Evolutionary conservation across 805 yeast genomes (phyloP).

Genomic region (Yamadazyma scolyti): DNA sequence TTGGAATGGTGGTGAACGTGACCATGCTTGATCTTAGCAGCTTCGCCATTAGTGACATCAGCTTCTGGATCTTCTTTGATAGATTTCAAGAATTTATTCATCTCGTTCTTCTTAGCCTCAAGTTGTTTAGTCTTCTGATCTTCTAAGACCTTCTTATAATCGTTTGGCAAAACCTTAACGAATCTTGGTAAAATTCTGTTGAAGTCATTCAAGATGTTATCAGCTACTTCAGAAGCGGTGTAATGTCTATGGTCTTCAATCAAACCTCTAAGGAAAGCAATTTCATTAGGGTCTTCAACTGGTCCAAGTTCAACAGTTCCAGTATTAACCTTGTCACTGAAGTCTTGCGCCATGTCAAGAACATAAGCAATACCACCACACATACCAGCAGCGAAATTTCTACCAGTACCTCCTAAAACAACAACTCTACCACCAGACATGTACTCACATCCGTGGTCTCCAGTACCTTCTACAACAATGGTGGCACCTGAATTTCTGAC

Average conservation of each 20-base stretch:
- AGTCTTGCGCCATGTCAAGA: slow-evolving; percentile 91
- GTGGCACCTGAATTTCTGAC: slow-evolving; percentile 98
- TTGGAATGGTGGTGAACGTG: slow-evolving; percentile 35
- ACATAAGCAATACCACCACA: slow-evolving; percentile 99
- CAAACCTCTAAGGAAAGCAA: slow-evolving; percentile 88
- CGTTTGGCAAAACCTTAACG: slow-evolving; percentile 89
- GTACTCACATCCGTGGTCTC: slow-evolving; percentile 98
- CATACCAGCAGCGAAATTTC: slow-evolving; percentile 97
- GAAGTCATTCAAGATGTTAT: slow-evolving; percentile 76
- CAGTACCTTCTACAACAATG: slow-evolving; percentile 94
- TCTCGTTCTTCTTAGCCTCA: slow-evolving; percentile 63
- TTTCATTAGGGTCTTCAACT: slow-evolving; percentile 83
- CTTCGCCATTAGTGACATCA: slow-evolving; percentile 88
- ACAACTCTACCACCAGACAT: slow-evolving; percentile 99
- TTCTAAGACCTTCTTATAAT: slow-evolving; percentile 85
- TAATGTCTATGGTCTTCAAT: slow-evolving; percentile 94
- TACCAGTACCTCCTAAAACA: slow-evolving; percentile 85
- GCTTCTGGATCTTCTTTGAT: slow-evolving; percentile 80
- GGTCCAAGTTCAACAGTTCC: slow-evolving; percentile 78
- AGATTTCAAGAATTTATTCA: slow-evolving; percentile 60
- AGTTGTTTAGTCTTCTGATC: slow-evolving; percentile 64
- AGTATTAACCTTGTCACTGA: slow-evolving; percentile 69
- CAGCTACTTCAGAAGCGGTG: slow-evolving; percentile 90
- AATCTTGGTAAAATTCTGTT: slow-evolving; percentile 84
- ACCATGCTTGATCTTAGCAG: slow-evolving; percentile 52